Conservation (phyloP, 2,329 filamentous ascomycete species). For the Dactylellina drechsleri region DNA sequence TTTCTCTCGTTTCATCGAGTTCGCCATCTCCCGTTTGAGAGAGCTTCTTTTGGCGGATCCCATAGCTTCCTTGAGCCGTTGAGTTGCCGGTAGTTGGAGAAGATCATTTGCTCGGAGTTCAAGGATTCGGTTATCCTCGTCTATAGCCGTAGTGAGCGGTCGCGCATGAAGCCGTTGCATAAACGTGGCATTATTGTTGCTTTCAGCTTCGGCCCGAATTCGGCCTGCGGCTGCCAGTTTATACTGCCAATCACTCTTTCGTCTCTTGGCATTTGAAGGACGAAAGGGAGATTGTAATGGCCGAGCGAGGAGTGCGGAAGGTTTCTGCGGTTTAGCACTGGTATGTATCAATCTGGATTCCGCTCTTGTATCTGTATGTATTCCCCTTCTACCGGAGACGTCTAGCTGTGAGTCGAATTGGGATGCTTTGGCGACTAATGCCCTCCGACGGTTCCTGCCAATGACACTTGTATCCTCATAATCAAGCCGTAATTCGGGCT, state of each 20-base stretch:
- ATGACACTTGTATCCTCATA: constrained; percentile 52
- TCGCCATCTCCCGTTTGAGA: background rate
- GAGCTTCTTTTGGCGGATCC: background rate
- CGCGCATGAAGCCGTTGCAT: constrained; percentile 21
- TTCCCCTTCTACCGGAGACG: constrained; percentile 1
- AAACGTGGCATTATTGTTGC: constrained; percentile 19
- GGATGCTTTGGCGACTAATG: constrained; percentile 2
- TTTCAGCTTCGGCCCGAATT: constrained; percentile 20
- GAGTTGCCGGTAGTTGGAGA: constrained; percentile 11
- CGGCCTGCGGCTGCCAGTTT: constrained; percentile 34
- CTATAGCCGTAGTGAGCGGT: constrained; percentile 23
- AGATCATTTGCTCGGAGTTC: constrained; percentile 8
- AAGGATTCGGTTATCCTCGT: constrained; percentile 34
- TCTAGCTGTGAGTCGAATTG: constrained; percentile 3
- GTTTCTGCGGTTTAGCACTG: constrained; percentile 9
- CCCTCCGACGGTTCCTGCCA: constrained; percentile 28
- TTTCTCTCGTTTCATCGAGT: constrained; percentile 6
- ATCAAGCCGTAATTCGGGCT: constrained; percentile 41
- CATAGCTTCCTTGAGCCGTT: background rate
- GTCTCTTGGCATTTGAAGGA: constrained; percentile 14
- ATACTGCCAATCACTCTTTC: constrained; percentile 35
- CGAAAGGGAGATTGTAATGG: background rate
- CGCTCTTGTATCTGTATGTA: constrained; percentile 31
- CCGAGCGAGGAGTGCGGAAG: constrained; percentile 23
- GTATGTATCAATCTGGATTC: constrained; percentile 30